Evolutionary conservation across 202 grass and related monocot genomes (phyloP).

Genomic region (Musa balbisiana): DNA sequence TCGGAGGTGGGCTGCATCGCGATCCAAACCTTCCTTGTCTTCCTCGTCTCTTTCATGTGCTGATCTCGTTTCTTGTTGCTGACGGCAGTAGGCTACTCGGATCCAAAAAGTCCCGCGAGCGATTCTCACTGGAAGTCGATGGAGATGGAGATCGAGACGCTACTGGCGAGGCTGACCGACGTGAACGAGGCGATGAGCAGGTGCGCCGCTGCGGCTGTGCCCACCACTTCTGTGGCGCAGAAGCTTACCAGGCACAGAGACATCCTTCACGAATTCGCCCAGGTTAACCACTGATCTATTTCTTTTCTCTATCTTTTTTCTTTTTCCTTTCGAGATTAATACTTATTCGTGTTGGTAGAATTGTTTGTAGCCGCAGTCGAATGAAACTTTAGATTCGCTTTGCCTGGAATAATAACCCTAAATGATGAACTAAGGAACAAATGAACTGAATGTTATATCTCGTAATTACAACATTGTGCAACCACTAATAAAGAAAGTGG

Average conservation of each 20-base stretch:
- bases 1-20: constrained; percentile 12
- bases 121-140: constrained; percentile 37
- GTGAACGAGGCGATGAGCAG: constrained; percentile 37
- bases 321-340: neutral
- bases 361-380: neutral
- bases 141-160: constrained; percentile 39
- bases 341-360: neutral
- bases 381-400: no score
- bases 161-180: constrained; percentile 29
- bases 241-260: constrained; percentile 39
- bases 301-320: neutral
- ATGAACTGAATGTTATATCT: no score
- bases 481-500: no score
- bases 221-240: constrained; percentile 24
- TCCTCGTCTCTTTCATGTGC: neutral
- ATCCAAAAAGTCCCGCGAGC: constrained; percentile 16
- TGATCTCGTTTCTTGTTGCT: neutral
- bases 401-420: no score
- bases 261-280: constrained; percentile 35
- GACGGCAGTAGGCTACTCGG: constrained; percentile 24
- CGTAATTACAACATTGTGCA: no score
- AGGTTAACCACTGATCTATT: constrained; percentile 7
- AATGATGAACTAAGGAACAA: no score
- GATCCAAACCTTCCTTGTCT: neutral
- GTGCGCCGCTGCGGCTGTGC: constrained; percentile 14